Percentiles rank a stretch among this genome's conserved stretches.
These are phyloP conservation scores for Penicillium goetzii DNA, from an alignment of 495 filamentous ascomycete species.

Conservation along the genomic window DNA sequence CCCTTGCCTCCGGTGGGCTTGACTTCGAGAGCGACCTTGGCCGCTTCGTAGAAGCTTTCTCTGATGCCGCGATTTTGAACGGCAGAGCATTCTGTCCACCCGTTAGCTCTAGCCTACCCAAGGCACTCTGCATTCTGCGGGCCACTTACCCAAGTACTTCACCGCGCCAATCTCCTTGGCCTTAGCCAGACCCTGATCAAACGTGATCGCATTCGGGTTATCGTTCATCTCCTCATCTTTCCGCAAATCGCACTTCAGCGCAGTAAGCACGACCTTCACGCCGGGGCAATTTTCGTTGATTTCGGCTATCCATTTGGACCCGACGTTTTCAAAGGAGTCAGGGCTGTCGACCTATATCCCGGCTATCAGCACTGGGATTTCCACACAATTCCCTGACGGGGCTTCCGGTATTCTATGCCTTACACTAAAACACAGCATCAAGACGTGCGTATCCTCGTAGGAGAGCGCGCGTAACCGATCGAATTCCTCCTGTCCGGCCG, in stretches of 20 bases:
- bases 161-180: slow-evolving; percentile 86
- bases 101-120: not conserved
- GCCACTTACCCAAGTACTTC: slow-evolving; percentile 76
- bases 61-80: slow-evolving; percentile 97
- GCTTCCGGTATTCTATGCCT: not conserved
- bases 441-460: slow-evolving; percentile 96
- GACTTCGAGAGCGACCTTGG: slow-evolving; percentile 91
- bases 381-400: not conserved
- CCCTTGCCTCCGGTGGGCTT: slow-evolving; percentile 57
- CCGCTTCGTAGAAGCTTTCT: slow-evolving; percentile 97
- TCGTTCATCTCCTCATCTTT: slow-evolving; percentile 66
- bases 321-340: slow-evolving; percentile 96
- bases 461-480: slow-evolving; percentile 92
- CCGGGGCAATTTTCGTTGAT: slow-evolving; percentile 96
- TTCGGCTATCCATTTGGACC: slow-evolving; percentile 96
- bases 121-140: not conserved
- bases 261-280: slow-evolving; percentile 93
- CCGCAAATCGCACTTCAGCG: slow-evolving; percentile 93
- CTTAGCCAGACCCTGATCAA: slow-evolving; percentile 90
- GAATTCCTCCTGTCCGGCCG: slow-evolving; percentile 98
- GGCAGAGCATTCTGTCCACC: slow-evolving; percentile 85
- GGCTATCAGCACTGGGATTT: slow-evolving; percentile 15
- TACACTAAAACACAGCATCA: slow-evolving; percentile 97
- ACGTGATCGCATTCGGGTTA: slow-evolving; percentile 74
- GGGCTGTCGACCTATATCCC: slow-evolving; percentile 76